Conservation (phyloP, 2,329 filamentous ascomycete genomes). For the Cyphellophora europaea region DNA sequence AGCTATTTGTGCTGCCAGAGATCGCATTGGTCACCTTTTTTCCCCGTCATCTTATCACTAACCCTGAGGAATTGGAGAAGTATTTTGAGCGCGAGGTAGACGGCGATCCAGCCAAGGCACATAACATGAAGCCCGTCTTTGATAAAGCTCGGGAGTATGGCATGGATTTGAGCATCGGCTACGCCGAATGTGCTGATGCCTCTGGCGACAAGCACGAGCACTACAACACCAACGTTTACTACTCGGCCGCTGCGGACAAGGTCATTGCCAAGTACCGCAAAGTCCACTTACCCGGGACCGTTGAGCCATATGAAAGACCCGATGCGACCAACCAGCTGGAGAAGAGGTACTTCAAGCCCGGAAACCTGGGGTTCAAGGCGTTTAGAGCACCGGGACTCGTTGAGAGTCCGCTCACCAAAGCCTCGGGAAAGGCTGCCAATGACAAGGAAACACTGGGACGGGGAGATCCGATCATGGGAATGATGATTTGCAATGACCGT, state of each 20-base stretch:
- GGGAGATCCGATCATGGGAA: slow-evolving; percentile 43
- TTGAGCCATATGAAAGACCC: slow-evolving; percentile 41
- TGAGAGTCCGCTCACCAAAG: slow-evolving; percentile 25
- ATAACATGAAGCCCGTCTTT: slow-evolving; percentile 40
- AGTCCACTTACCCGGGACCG: slow-evolving; percentile 44
- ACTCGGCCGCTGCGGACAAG: slow-evolving; percentile 31
- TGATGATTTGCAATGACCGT: slow-evolving; percentile 48
- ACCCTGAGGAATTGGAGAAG: slow-evolving; percentile 33
- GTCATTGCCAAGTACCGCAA: slow-evolving; percentile 47
- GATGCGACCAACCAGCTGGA: slow-evolving; percentile 45
- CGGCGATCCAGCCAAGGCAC: slow-evolving; percentile 30
- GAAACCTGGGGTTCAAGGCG: slow-evolving; percentile 43
- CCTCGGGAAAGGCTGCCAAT: slow-evolving; percentile 12
- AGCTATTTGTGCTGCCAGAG: slow-evolving; percentile 46
- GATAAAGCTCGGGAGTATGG: slow-evolving; percentile 36
- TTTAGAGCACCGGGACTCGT: slow-evolving; percentile 42
- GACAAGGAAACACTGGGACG: slow-evolving; percentile 17
- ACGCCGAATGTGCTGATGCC: slow-evolving; percentile 37
- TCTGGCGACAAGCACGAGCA: slow-evolving; percentile 28
- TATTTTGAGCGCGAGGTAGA: slow-evolving; percentile 41
- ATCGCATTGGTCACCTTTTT: slow-evolving; percentile 50
- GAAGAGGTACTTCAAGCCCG: slow-evolving; percentile 45
- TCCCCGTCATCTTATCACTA: slow-evolving; percentile 40
- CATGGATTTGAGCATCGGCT: slow-evolving; percentile 45
- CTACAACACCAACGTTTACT: slow-evolving; percentile 46